A percentile compares a stretch with the other conserved stretches of the same genome.
These are phyloP conservation scores for Bruguiera parviflora DNA, from an alignment of 345 rosid genomes.

Conservation along the genomic window DNA sequence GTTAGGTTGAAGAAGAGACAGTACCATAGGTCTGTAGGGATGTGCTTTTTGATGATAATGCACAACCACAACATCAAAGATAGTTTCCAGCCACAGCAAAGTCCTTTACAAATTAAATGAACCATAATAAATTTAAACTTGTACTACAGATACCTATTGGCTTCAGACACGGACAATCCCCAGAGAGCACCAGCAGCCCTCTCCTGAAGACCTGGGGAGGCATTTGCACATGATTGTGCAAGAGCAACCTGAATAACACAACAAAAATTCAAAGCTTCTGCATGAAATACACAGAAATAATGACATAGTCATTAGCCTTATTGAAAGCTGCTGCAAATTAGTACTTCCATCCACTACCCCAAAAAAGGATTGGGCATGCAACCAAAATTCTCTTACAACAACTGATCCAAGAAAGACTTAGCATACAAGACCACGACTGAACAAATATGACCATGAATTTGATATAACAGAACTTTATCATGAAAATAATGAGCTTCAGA, in stretches of 20 bases:
- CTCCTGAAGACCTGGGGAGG: conserved; percentile 94
- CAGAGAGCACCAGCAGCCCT: conserved; percentile 98
- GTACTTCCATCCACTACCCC: not conserved
- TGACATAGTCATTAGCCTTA: not conserved
- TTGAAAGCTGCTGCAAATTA: not conserved
- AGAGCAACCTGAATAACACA: conserved; percentile 61
- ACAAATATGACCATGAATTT: not conserved
- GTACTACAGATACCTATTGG: conserved; percentile 55
- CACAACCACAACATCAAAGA: not conserved
- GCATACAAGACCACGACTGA: not conserved
- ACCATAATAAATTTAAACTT: not conserved
- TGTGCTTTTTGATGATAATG: not conserved
- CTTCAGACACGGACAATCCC: conserved; percentile 95
- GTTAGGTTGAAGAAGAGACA: not conserved
- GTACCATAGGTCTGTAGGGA: not conserved
- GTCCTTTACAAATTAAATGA: not conserved
- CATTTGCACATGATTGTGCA: conserved; percentile 79
- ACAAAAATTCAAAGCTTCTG: conserved; percentile 14
- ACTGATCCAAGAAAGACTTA: not conserved
- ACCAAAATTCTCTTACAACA: not conserved
- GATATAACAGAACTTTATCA: not conserved
- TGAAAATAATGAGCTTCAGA: not conserved
- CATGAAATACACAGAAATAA: not conserved
- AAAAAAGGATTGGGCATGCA: not conserved
- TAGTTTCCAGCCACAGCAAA: conserved; percentile 3